Conservation (phyloP, 768 basidiomycete species). For the Grammothele lineata region DNA sequence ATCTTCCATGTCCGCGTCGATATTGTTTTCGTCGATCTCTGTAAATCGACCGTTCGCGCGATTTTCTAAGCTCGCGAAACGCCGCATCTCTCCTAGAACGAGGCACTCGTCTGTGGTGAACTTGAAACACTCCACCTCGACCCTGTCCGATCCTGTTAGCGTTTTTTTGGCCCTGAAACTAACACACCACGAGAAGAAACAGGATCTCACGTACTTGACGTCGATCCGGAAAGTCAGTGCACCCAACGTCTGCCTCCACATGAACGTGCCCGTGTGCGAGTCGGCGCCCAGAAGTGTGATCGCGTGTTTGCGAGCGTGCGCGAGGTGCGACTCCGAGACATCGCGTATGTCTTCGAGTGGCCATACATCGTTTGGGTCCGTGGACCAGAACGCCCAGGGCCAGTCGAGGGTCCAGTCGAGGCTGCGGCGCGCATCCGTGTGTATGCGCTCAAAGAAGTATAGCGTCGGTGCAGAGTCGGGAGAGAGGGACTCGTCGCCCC, state of each 20-base stretch:
- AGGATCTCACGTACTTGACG: slow-evolving; percentile 1
- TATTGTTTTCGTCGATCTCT: not conserved
- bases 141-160: not conserved
- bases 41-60: not conserved
- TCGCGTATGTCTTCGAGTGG: not conserved
- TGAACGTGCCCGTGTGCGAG: not conserved
- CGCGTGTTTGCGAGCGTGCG: not conserved
- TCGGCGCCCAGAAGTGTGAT: not conserved
- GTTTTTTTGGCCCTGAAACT: too few species aligned
- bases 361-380: not conserved
- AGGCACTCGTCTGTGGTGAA: slow-evolving; percentile 8
- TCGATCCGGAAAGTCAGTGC: slow-evolving; percentile 6
- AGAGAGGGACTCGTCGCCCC: not conserved
- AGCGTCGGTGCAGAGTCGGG: not conserved
- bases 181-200: not conserved
- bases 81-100: slow-evolving; percentile 2
- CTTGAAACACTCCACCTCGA: slow-evolving; percentile 4
- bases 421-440: slow-evolving; percentile 1
- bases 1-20: too few species aligned
- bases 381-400: slow-evolving; percentile 13
- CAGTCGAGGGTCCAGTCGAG: slow-evolving; percentile 5
- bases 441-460: slow-evolving; percentile 12
- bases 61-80: not conserved
- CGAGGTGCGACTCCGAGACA: not conserved
- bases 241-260: slow-evolving; percentile 5